These are phyloP conservation scores for Inga oerstediana DNA, from an alignment of 306 rosid genomes.

Conservation along the genomic window DNA sequence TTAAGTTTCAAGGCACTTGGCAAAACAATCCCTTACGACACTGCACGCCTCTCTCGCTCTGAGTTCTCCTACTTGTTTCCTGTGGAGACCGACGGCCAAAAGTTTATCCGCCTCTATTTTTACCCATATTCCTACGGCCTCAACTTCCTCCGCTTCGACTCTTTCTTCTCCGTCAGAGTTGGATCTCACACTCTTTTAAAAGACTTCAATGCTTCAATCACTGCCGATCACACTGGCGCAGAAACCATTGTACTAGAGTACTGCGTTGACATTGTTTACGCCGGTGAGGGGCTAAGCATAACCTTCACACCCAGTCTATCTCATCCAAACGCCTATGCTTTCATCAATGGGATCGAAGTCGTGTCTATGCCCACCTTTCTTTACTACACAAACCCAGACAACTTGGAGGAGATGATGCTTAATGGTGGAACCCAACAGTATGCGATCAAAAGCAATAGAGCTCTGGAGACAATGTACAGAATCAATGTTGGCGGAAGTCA, in stretches of 20 bases:
- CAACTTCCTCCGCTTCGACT: background rate
- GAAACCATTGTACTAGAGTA: background rate
- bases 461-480: background rate
- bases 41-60: background rate
- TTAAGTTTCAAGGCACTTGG: background rate
- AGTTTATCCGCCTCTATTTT: background rate
- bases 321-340: background rate
- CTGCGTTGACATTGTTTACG: slow-evolving; percentile 24
- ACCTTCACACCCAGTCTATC: background rate
- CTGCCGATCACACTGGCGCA: background rate
- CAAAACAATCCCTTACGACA: background rate
- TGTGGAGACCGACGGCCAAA: background rate
- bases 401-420: background rate
- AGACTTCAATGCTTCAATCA: slow-evolving; percentile 4
- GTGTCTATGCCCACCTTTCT: background rate
- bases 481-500: no score
- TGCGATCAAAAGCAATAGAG: background rate
- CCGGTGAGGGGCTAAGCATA: slow-evolving; percentile 25
- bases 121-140: background rate
- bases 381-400: background rate
- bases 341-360: background rate
- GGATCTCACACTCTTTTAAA: background rate
- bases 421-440: background rate
- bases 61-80: background rate
- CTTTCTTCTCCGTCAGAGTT: slow-evolving; percentile 42